Base-by-base conservation (phyloP, 148 eudicot genomes). In the Beta vulgaris region DNA sequence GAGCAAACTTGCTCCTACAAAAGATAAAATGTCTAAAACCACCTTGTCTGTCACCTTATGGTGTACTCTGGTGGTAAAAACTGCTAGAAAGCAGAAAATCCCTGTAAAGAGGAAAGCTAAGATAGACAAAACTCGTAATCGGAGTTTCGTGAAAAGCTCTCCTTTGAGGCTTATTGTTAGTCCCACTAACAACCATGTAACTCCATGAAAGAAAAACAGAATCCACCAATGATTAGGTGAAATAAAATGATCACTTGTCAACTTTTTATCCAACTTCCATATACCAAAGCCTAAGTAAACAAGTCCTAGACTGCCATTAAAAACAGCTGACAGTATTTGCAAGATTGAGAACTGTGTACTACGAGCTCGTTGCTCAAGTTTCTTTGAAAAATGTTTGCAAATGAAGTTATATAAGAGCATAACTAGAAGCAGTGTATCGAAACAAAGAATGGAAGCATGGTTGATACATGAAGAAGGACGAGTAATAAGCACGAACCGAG, bases 191-290 rank as follows among this genome's bases (percentile, higher is more conserved):
- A 87, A 71, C 90, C 96, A 88, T 75, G 86, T 76, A 3, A 82
- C n/a, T 76, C 98, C 93, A 55, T 88, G 90, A 70, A 84, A 71
- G 37, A 86, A 43, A 72, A 70, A 34, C 13, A 87, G 32, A 25
- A 82, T 32, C 91, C 97, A 92, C 83, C 82, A 73, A 81, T 92
- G 87, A 0, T 87, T 23, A 36, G 95, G 86, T 25, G 84, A 69
- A 49, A 82, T 31, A 68, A 86, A 42, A 19, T 81, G 75, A 18
- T 72, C 63, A 78, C 60, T 79, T 60, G 77, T 78, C 71, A 75
- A 39, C 61, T 82, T 81, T 55, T 83, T 77, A 19, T 7, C 70
- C 42, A 80, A 71, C 74, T 9, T 36, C 81, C 84, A 73, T 23
- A 40, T 23, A 2, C 75, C 63, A 31, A 69, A 55, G 1, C 75